phyloP scores from a whole-genome alignment of 78 protist species.

The Neovahlkampfia damariscottae region DNA sequence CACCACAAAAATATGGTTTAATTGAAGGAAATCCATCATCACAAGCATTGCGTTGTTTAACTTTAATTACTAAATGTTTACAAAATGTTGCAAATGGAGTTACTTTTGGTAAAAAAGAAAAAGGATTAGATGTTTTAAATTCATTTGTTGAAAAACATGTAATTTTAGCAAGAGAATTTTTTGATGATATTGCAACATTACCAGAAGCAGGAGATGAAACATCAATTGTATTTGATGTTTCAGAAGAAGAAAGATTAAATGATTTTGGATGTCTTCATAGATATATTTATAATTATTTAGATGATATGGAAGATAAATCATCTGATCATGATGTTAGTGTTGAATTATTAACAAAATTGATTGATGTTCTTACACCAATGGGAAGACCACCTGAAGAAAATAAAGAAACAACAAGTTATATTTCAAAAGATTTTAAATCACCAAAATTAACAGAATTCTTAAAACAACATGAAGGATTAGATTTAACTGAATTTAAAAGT shows the following conservation, averaged over 20 bases:
- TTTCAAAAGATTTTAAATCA: background rate
- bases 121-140: background rate
- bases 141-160: background rate
- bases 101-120: background rate
- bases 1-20: constrained; percentile 3
- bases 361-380: background rate
- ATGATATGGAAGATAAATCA: background rate
- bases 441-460: background rate
- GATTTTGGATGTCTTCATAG: background rate
- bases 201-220: no score
- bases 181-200: background rate
- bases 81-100: background rate
- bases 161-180: background rate
- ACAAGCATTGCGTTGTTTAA: background rate
- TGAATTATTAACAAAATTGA: background rate
- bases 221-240: background rate
- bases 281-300: background rate
- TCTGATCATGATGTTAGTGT: background rate
- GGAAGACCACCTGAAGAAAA: background rate
- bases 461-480: background rate
- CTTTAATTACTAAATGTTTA: background rate
- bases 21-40: background rate
- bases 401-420: background rate
- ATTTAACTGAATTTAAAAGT: background rate
- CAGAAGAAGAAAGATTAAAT: background rate